Conservation (phyloP, 345 rosid species). For the Gossypium turneri region DNA sequence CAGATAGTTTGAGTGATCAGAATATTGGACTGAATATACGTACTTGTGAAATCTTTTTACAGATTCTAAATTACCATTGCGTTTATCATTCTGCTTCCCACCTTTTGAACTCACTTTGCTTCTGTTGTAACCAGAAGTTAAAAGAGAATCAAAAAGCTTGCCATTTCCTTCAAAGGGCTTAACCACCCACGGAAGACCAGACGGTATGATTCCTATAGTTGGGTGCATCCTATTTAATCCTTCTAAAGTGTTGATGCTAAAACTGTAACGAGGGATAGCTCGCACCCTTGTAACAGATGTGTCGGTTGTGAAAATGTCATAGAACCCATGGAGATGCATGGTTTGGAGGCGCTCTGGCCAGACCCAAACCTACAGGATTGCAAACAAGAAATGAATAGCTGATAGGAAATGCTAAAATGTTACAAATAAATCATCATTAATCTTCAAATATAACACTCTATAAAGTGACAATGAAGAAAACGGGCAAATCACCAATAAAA, state of each 20-base stretch:
- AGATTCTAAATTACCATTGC: slow-evolving; percentile 15
- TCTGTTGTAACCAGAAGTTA: slow-evolving; percentile 23
- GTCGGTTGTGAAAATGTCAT: slow-evolving; percentile 63
- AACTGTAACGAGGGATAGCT: slow-evolving; percentile 82
- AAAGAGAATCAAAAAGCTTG: slow-evolving; percentile 39
- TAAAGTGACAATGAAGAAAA: background rate
- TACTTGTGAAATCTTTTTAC: slow-evolving; percentile 42
- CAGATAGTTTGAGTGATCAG: slow-evolving; percentile 65
- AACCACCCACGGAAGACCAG: slow-evolving; percentile 74
- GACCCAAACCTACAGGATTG: slow-evolving; percentile 63
- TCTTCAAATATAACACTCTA: background rate
- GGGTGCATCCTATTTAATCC: slow-evolving; percentile 55
- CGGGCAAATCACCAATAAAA: too few relatives aligned
- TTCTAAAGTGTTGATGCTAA: slow-evolving; percentile 62
- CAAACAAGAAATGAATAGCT: background rate
- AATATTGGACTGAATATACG: slow-evolving; percentile 62
- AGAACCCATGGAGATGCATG: slow-evolving; percentile 70
- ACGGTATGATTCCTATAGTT: slow-evolving; percentile 82
- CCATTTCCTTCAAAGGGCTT: slow-evolving; percentile 36
- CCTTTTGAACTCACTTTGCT: slow-evolving; percentile 24
- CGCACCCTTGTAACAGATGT: slow-evolving; percentile 71
- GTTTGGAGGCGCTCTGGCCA: slow-evolving; percentile 88
- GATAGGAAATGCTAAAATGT: background rate
- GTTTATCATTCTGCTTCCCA: slow-evolving; percentile 13
- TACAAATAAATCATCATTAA: background rate